Evolutionary conservation across 2,329 filamentous ascomycete species (phyloP), one percentile per base, ranked within the genome.

Genomic region (Botrytis elliptica): DNA sequence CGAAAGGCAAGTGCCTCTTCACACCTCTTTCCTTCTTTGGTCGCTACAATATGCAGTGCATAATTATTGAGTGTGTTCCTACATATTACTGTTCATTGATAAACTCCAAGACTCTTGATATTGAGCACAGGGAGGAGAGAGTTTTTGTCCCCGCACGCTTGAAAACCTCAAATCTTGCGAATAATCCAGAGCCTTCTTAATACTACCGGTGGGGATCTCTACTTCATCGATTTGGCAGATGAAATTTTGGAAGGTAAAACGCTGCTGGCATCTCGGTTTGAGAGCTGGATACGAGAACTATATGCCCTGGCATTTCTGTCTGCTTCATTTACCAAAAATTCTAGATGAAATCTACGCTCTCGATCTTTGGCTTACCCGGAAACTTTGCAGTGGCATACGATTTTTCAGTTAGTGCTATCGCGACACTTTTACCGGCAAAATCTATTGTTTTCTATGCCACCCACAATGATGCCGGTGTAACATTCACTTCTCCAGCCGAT

Each of bases 101-200:
- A 29, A 8, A 8, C 14, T 42, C 8, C 16, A 22, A 74, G 70
- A 52, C 81, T 0, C 77, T 74, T 76, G 10, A 22, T 38, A 14
- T 60, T n/a, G 49, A 20, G 29, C 16, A 60, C 9, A 16, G 14
- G 16, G 29, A 33, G 3, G 18, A 60, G 33, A 36, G 9, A 38
- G 33, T 20, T 60, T 36, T 38, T 3, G 9, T 36, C 29, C 63
- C 10, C 14, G 5, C 49, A n/a, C 10, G 49, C 49, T n/a, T 16
- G 4, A 55, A 8, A 16, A 0, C 5, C 5, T n/a, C 25, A 55
- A 14, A n/a, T n/a, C 5, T n/a, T 55, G 49, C 12, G 6, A 55
- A n/a, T 5, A 52, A n/a, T 4, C 3, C 25, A n/a, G 14, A n/a
- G 10, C 10, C 49, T 10, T n/a, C 49, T 52, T 14, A n/a, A 52